These are phyloP conservation scores for Sindora glabra DNA, from an alignment of 306 rosid species.

Conservation along the genomic window DNA sequence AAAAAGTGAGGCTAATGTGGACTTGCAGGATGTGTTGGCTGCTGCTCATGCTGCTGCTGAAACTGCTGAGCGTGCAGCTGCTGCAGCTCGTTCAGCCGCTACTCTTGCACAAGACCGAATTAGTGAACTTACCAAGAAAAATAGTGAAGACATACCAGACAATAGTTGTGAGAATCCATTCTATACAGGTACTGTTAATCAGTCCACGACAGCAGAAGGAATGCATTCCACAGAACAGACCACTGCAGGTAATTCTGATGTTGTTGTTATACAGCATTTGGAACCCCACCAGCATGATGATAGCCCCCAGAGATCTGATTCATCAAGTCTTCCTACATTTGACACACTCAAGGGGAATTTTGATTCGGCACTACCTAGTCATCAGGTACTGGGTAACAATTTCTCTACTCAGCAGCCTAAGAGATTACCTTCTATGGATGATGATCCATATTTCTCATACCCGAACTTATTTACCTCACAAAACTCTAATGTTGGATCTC, in stretches of 20 bases:
- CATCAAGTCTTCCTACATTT: conserved; percentile 29
- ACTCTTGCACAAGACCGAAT: conserved; percentile 76
- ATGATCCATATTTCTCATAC: conserved; percentile 66
- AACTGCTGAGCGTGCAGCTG: conserved; percentile 83
- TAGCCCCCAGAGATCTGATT: conserved; percentile 25
- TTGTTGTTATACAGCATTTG: neutral
- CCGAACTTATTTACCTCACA: conserved; percentile 71
- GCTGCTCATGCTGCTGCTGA: conserved; percentile 97
- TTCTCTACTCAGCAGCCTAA: conserved; percentile 43
- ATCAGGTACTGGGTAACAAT: conserved; percentile 21
- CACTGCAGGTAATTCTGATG: conserved; percentile 17
- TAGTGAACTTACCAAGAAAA: conserved; percentile 58
- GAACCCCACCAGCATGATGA: conserved; percentile 28
- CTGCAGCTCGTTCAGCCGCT: conserved; percentile 88
- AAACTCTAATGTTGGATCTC: conserved; percentile 41
- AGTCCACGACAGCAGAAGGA: conserved; percentile 20
- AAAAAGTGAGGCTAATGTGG: conserved; percentile 37
- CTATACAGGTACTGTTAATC: conserved; percentile 22
- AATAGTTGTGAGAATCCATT: conserved; percentile 55
- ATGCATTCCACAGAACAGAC: conserved; percentile 18
- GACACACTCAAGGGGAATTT: conserved; percentile 35
- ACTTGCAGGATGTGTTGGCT: conserved; percentile 81
- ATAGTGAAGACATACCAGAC: conserved; percentile 25
- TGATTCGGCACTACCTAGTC: conserved; percentile 28
- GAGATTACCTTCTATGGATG: conserved; percentile 72